Base-by-base conservation (phyloP, 2,329 filamentous ascomycete species). In the Nemania sp. region DNA sequence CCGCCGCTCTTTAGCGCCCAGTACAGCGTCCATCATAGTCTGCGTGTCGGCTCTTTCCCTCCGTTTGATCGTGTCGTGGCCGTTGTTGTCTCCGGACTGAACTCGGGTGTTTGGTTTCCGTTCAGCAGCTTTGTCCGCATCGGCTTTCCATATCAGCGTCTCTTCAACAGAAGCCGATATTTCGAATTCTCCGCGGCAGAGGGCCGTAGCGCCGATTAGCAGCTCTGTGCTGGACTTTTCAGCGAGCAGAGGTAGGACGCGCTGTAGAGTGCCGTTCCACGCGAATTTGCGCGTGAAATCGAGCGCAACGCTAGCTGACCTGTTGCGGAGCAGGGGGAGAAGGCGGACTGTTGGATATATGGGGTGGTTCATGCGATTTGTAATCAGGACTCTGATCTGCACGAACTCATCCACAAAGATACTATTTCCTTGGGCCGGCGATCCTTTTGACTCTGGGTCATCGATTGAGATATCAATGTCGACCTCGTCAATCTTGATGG, bases 181-280 rank as follows among this genome's bases (percentile, higher is more conserved):
- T 70, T 96, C 91, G 68, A 93, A 96, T 60, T 90, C 84, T 14
- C 92, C 92, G 39, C 85, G 80, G 61, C 88, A 91, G 28, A 96
- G 80, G 26, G 87, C 81, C 36, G 89, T 89, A 37, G 92, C 79
- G 4, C 89, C 89, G 3, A 95, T 72, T 1, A 79, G 77, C 19
- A 89, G 77, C 56, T 86, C 80, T 0, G 79, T 77, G n/a, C 73
- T 81, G 39, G 80, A 76, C 4, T 83, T 80, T 0, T 84, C 82
- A 5, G 73, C 71, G 1, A 96, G 68, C 6, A 82, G 67, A 0
- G 88, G 84, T 0, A 96, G 74, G 1, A 82, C 78, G 65, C 86
- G 86, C 72, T 97, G 92, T 52, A 96, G 72, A 24, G 89, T 86
- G 1, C 92, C 92, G 60, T 91, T 93, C 86, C 90, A 94, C 1